Evolutionary conservation across 2,329 filamentous ascomycete genomes (phyloP), one percentile per base, ranked within the genome.

Genomic region (Atkinsonella hypoxylon): DNA sequence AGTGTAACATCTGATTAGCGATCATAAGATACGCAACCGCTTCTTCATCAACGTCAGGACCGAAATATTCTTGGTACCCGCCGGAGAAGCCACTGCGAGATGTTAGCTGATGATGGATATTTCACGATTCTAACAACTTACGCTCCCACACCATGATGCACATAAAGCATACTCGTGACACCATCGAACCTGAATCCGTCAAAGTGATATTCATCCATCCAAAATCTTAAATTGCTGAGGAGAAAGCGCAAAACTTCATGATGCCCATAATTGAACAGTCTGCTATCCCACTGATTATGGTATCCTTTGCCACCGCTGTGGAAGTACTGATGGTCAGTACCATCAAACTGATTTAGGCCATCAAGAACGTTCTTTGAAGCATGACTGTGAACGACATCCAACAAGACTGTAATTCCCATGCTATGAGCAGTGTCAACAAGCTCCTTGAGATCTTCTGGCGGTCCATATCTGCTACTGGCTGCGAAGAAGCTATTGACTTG

Each of bases 401-500:
- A 79, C 26, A 98, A 77, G 11, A 98, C 89, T 0, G 87, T 86
- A 56, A 98, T 81, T 0, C 93, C 93, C 75, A 98, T 71, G 54
- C 87, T 79, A 62, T 98, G 93, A 4, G 93, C 93, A 2, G 88
- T 95, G 63, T 98, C 93, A 56, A 98, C 87, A 46, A 98, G 78
- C 74, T 97, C 91, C 68, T 95, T 98, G 58, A 98, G 75, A 38
- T 97, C 93, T 62, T 98, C 93, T 0, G 93, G 93, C 1, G 83
- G 79, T 41, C 93, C 93, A 63, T 95, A 98, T 55, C 93, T 83
- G 67, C 91, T 97, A 68, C 90, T 96, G 12, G 91, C 90, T 30
- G 93, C 93, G 61, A 97, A 98, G 75, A 98, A 98, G 69, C 87
- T 96, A 74, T 97, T 98, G 70, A 98, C 82, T 69, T 98, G 93